Percentiles rank a stretch among this genome's conserved stretches.
Evolutionary conservation across 129 eudicot species (phyloP).

Genomic region (Artemisia annua): DNA sequence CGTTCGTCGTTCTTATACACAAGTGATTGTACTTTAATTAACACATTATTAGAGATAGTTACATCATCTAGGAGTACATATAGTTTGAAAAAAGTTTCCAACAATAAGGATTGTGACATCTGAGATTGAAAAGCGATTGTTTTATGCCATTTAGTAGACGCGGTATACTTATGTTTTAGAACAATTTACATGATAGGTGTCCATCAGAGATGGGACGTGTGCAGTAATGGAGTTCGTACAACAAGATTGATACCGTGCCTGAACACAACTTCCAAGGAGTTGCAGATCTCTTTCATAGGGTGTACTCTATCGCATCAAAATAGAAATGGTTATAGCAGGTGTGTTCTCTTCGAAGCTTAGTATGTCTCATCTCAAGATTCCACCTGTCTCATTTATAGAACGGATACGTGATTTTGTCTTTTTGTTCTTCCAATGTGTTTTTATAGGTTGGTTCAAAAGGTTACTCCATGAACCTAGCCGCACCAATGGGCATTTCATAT

Average conservation of each 20-base stretch:
- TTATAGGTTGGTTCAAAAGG: conserved; percentile 75
- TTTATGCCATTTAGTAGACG: too few relatives aligned
- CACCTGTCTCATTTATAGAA: not conserved
- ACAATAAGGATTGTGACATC: too few relatives aligned
- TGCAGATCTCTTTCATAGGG: conserved; percentile 78
- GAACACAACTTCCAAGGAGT: conserved; percentile 73
- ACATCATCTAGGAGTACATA: too few relatives aligned
- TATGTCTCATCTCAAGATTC: not conserved
- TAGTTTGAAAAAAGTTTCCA: too few relatives aligned
- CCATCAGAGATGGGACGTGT: conserved; percentile 74
- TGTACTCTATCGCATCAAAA: too few relatives aligned
- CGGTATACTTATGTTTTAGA: too few relatives aligned
- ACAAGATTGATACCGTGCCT: conserved; percentile 85
- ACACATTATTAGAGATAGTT: too few relatives aligned
- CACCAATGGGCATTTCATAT: conserved; percentile 49
- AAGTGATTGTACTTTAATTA: too few relatives aligned
- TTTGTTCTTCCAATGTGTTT: not conserved
- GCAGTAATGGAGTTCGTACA: conserved; percentile 68
- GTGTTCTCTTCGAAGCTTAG: conserved; percentile 4
- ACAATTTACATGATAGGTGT: conserved; percentile 34
- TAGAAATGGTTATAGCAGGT: conserved; percentile 91
- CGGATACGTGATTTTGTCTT: not conserved
- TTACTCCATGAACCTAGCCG: conserved; percentile 55
- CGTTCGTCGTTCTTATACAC: too few relatives aligned
- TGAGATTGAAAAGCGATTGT: too few relatives aligned